phyloP scores from a whole-genome alignment of 495 filamentous ascomycete species.

The Collariella sp. region DNA sequence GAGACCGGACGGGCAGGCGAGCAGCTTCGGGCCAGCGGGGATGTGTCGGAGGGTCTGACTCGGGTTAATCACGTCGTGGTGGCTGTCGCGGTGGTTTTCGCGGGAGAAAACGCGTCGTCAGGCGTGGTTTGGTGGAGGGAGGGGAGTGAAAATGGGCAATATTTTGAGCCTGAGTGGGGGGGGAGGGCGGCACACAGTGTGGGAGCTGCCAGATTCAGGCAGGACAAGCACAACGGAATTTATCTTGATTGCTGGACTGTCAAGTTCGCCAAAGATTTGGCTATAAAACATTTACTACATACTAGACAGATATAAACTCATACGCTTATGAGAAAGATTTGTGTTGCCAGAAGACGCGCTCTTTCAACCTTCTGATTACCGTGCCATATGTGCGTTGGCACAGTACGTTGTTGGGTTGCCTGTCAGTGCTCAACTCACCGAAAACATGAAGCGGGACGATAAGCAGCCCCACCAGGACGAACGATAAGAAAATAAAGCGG shows the following conservation, averaged over 20 bases:
- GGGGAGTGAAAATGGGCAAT: slow-evolving; percentile 11
- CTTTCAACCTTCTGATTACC: no score
- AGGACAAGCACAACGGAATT: no score
- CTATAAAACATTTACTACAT: not conserved
- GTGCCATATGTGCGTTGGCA: no score
- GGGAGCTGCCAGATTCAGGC: no score
- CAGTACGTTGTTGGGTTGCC: no score
- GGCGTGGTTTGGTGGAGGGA: slow-evolving; percentile 7
- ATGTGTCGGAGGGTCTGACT: not conserved
- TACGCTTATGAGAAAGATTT: no score
- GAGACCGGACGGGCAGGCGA: not conserved
- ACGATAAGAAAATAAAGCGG: not conserved
- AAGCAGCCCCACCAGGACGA: not conserved
- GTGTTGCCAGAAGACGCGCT: no score
- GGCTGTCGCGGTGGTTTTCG: not conserved
- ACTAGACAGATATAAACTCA: no score
- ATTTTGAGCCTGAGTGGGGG: slow-evolving; percentile 11
- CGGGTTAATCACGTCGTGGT: not conserved
- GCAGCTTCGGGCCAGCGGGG: slow-evolving; percentile 2
- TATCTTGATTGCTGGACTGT: no score
- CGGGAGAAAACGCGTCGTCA: slow-evolving; percentile 8
- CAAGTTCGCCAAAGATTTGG: not conserved
- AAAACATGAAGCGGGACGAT: no score
- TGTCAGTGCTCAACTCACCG: no score
- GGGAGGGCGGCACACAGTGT: no score